Evolutionary conservation across 345 rosid species (phyloP).

Genomic region (Eucalyptus albens): DNA sequence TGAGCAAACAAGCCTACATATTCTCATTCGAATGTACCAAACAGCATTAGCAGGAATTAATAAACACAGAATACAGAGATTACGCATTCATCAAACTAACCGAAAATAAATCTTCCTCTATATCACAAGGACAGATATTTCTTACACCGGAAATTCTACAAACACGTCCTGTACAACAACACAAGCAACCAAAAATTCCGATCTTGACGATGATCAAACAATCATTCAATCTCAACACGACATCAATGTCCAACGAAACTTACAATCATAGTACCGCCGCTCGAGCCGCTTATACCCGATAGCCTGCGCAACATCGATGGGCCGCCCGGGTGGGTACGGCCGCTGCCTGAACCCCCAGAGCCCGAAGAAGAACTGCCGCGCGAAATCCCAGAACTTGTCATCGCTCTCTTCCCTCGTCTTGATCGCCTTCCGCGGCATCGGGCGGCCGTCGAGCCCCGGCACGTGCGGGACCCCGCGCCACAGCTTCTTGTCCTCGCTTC

Average conservation of each 20-base stretch:
- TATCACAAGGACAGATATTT: background rate
- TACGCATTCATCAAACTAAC: background rate
- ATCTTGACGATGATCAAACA: background rate
- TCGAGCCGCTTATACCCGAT: conserved; percentile 79
- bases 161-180: background rate
- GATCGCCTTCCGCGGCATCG: conserved; percentile 79
- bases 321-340: conserved; percentile 76
- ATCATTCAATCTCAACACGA: background rate
- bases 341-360: conserved; percentile 91
- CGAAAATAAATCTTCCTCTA: background rate
- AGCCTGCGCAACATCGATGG: conserved; percentile 88
- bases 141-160: background rate
- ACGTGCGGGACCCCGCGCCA: conserved; percentile 77
- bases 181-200: background rate
- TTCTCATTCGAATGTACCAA: background rate
- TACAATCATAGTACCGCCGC: conserved; percentile 85
- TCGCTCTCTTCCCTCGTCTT: conserved; percentile 66
- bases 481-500: conserved; percentile 52
- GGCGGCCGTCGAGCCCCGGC: conserved; percentile 70
- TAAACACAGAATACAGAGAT: background rate
- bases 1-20: background rate
- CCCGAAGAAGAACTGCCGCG: conserved; percentile 70
- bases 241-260: background rate
- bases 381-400: conserved; percentile 88
- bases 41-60: background rate